Evolutionary conservation across 1,139 yeast species (phyloP).

Genomic region (Zygosaccharomyces sapae): DNA sequence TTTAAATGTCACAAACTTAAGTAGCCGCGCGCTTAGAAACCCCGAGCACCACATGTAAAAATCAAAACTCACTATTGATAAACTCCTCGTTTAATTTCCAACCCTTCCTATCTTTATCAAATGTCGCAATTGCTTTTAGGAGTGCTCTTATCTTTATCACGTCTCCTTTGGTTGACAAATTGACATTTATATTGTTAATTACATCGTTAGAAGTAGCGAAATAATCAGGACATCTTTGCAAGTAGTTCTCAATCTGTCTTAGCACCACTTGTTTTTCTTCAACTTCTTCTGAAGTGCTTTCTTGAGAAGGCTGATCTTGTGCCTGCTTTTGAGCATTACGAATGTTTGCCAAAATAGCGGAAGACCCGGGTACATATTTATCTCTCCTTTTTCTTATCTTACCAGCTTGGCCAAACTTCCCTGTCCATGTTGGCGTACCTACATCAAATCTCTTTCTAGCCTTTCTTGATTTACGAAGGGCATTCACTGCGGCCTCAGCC

Average conservation of each 20-base stretch:
- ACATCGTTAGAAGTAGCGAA: constrained; percentile 59
- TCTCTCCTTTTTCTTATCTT: constrained; percentile 35
- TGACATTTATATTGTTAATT: constrained; percentile 46
- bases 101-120: constrained; percentile 54
- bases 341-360: constrained; percentile 27
- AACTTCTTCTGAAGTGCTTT: constrained; percentile 14
- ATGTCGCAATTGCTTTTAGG: constrained; percentile 62
- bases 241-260: constrained; percentile 38
- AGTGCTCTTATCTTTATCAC: constrained; percentile 63
- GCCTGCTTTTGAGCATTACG: constrained; percentile 19
- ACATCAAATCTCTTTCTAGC: constrained; percentile 59
- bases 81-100: constrained; percentile 64
- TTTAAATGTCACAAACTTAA: constrained; percentile 9
- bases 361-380: constrained; percentile 24
- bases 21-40: constrained; percentile 1
- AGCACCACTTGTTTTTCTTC: constrained; percentile 38
- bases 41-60: constrained; percentile 6
- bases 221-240: constrained; percentile 38
- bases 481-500: constrained; percentile 74
- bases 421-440: constrained; percentile 97
- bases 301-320: constrained; percentile 2
- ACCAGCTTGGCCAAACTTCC: constrained; percentile 84
- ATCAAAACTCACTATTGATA: constrained; percentile 5
- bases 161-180: constrained; percentile 50
- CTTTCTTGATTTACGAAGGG: constrained; percentile 63